These are phyloP conservation scores for Leucogyrophana mollusca DNA, from an alignment of 768 basidiomycete genomes.

Conservation along the genomic window DNA sequence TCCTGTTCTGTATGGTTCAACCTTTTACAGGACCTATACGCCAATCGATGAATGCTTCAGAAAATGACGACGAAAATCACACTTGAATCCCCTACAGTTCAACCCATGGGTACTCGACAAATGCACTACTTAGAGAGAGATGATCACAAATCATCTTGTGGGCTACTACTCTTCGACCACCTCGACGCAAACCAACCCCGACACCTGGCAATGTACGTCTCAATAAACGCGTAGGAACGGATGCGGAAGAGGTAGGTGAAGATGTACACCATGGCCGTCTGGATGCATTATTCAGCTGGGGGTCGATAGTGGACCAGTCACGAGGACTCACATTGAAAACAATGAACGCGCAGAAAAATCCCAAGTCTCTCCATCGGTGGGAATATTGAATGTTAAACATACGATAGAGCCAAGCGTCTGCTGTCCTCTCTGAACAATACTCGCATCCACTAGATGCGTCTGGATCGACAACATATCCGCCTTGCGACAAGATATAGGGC, in stretches of 20 bases:
- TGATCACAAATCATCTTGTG: neutral
- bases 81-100: neutral
- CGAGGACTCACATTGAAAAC: slow-evolving; percentile 40
- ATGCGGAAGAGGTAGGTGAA: slow-evolving; percentile 62
- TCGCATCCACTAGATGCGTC: slow-evolving; percentile 51
- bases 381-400: slow-evolving; percentile 62
- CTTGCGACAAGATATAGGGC: slow-evolving; percentile 44
- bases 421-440: slow-evolving; percentile 53
- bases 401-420: slow-evolving; percentile 46
- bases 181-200: neutral
- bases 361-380: slow-evolving; percentile 47
- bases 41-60: no score
- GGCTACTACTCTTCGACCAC: neutral
- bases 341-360: slow-evolving; percentile 42
- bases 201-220: neutral
- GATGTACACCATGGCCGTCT: slow-evolving; percentile 46
- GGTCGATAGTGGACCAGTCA: no score
- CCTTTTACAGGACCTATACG: no score
- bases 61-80: neutral
- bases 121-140: neutral
- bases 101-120: neutral
- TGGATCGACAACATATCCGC: slow-evolving; percentile 59
- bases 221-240: slow-evolving; percentile 11
- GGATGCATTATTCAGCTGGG: no score
- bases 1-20: no score